Conservation (phyloP, 805 yeast genomes). For the Wickerhamomyces ciferrii region DNA sequence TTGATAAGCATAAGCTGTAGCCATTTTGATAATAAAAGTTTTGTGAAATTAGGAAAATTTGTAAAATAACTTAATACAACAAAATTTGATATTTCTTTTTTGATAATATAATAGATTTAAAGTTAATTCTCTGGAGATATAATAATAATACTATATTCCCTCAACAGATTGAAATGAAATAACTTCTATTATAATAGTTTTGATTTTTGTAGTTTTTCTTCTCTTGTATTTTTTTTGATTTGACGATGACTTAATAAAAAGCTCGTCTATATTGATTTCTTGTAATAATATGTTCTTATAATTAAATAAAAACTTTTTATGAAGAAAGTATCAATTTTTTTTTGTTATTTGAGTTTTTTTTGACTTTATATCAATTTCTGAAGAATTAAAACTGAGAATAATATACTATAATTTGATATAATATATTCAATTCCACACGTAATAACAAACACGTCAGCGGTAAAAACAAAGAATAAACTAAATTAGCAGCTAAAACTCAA, state of each 20-base stretch:
- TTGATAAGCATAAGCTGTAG: conserved; percentile 1
- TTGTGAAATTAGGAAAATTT: neutral
- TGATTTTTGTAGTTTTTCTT: neutral
- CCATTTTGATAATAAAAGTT: neutral
- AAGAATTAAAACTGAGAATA: neutral
- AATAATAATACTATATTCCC: neutral
- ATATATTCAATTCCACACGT: neutral
- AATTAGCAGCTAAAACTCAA: neutral
- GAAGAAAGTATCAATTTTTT: neutral
- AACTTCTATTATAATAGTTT: neutral
- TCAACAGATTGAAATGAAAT: neutral
- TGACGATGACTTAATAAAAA: conserved; percentile 38
- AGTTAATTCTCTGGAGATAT: neutral
- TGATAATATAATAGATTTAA: no score
- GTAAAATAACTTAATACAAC: conserved; percentile 4
- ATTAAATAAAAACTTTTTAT: no score
- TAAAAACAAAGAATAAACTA: neutral
- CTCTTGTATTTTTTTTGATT: conserved; percentile 1
- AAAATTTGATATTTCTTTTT: neutral
- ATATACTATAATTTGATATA: neutral
- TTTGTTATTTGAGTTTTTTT: neutral
- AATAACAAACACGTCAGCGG: neutral
- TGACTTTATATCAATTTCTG: neutral
- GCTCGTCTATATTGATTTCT: conserved; percentile 23
- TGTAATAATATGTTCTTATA: neutral